Base-by-base conservation (phyloP, 192 early-diverging fungal species). In the Coemansia sp. region DNA sequence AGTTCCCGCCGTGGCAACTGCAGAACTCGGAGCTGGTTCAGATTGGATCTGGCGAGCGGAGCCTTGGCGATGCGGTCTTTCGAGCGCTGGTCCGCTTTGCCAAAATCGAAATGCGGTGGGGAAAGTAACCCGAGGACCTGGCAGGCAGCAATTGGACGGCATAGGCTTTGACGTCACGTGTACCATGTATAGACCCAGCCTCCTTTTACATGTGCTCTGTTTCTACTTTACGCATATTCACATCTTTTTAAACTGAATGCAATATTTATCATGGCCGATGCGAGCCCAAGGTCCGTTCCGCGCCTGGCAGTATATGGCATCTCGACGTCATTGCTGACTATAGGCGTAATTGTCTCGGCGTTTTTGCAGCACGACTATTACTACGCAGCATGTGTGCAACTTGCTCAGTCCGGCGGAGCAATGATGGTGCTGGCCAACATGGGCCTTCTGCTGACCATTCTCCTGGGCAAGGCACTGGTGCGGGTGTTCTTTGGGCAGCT, bases 401-500 rank as follows among this genome's bases (percentile, higher is more conserved):
- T 98, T 53, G 89, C 92, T 2, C 90, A 91, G 65, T 95, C 93
- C 2, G 90, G 86, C 74, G 87, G 90, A 10, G 89, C 90, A 62
- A 84, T 97, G 76, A 87, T 98, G 91, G 84, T 93, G 45, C 82
- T 94, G 14, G 82, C 94, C 27, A 93, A 93, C 77, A 86, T 92
- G 75, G 88, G 86, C 3, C 62, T 92, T 51, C 89, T 91, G 60
- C 48, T 94, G 21, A 90, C 89, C 1, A 89, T 97, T 29, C 58
- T 97, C 56, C 61, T 89, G 11, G 93, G 95, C 6, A 88, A 89
- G 57, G 60, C 85, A 22, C 69, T 95, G 37, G 90, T 93, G 52
- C 79, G 88, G 19, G 67, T 93, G 3, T 95, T 96, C 71, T 97
- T 98, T 87, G 97, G 97, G 19, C 84, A 83, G 27, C 86, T 98